Base-by-base conservation (phyloP, 257 asterid genomes). In the Perilla frutescens region DNA sequence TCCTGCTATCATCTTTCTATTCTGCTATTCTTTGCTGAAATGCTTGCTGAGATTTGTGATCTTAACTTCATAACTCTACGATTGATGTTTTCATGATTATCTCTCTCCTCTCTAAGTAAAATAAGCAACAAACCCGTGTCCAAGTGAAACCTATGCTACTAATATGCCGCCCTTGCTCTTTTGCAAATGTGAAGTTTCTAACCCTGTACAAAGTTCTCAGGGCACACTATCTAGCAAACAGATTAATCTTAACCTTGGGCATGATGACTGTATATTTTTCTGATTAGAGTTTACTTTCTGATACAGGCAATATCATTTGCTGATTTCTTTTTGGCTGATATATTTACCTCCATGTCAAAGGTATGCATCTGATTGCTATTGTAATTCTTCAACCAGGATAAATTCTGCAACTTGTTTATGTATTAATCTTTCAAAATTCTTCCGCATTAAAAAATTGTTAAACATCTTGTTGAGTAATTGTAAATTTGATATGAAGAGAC, bases 271-370 rank as follows among this genome's bases (percentile, higher is more conserved):
- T 14, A 50, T 44, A n/a, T 47, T 29, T 76, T 45, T 74, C 85
- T 81, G 74, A 76, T 72, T 44, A 45, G 48, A 59, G 57, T 80
- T 63, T 73, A 48, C 64, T 68, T 67, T 76, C 53, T 77, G 77
- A 70, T 71, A 61, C 96, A 95, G 99, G 99, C 98, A 57, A 90
- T 95, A 60, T 32, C 98, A 70, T 95, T 90, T 86, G 83, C 97
- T 68, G 99, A 95, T 80, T 95, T 95, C 88, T 95, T 92, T 81
- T 70, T 95, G 84, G 99, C 98, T 29, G 98, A 92, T 88, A 92
- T 92, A 82, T 83, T 92, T 49, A 95, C 99, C 69, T 92, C 99
- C 26, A 95, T 95, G 99, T 90, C 99, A 56, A 95, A 95, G 99
- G 99, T 95, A 82, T 74, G 87, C 76, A 74, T 71, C 70, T 49